Conservation (phyloP, 371 early-diverging fungal species). For the Mortierella sp. region DNA sequence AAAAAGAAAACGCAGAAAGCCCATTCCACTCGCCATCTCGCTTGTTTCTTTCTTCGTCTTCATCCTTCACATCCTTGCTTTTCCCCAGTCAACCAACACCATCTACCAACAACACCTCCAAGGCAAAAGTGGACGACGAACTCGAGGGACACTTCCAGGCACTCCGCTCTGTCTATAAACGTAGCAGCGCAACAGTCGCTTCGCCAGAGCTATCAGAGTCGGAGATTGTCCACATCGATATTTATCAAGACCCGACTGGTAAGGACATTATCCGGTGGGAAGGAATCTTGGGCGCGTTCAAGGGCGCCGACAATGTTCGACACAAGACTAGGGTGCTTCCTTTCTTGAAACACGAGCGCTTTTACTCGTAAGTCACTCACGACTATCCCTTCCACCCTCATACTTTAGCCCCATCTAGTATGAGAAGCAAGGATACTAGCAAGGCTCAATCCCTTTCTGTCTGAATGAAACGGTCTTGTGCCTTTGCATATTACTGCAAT, state of each 20-base stretch:
- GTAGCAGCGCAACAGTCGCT: background rate
- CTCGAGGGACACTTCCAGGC: background rate
- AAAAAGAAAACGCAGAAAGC: background rate
- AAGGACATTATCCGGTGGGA: background rate
- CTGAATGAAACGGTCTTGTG: background rate
- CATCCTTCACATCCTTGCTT: background rate
- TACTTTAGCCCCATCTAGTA: background rate
- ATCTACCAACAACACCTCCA: background rate
- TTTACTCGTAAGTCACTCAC: background rate
- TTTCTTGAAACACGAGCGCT: background rate
- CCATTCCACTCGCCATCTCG: background rate
- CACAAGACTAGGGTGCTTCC: background rate
- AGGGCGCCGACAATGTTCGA: background rate
- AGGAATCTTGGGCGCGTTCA: background rate
- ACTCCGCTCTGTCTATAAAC: background rate
- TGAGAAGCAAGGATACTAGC: too few species aligned
- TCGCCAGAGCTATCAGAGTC: background rate
- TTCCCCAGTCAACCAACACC: background rate
- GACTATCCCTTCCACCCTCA: background rate
- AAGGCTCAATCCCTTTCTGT: background rate
- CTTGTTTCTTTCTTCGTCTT: background rate
- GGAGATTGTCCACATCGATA: background rate
- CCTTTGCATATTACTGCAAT: background rate
- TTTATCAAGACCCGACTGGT: background rate
- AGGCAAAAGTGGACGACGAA: background rate